Conservation (phyloP, 768 basidiomycete species). For the Strobilomyces confusus region DNA sequence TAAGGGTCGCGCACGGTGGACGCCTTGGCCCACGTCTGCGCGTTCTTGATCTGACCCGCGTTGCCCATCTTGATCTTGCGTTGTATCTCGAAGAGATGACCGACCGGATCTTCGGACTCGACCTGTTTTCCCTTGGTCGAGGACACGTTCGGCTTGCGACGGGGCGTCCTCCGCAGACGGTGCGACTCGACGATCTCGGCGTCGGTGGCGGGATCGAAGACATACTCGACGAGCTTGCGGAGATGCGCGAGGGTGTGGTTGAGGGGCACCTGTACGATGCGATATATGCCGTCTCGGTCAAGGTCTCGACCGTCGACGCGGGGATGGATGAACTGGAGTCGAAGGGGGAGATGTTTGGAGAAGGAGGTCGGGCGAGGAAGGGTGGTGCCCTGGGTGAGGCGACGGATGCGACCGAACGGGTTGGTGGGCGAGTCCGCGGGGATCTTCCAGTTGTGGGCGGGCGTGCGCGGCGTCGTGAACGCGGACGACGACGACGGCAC, state of each 20-base stretch:
- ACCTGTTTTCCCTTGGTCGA: conserved; percentile 21
- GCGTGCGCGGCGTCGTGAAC: conserved; percentile 35
- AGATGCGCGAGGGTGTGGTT: conserved; percentile 69
- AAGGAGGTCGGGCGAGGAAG: conserved; percentile 46
- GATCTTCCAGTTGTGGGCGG: conserved; percentile 37
- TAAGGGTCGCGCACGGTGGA: conserved; percentile 53
- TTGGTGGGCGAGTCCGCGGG: conserved; percentile 70
- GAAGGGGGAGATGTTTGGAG: conserved; percentile 57
- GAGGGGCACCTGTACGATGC: conserved; percentile 65
- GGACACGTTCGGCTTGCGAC: conserved; percentile 24
- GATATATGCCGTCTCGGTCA: conserved; percentile 50
- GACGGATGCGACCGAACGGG: conserved; percentile 58
- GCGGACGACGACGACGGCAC: conserved; percentile 25
- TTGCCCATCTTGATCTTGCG: conserved; percentile 41
- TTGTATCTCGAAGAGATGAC: conserved; percentile 62
- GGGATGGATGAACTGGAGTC: conserved; percentile 53
- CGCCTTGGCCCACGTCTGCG: conserved; percentile 44
- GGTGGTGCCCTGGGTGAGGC: conserved; percentile 34
- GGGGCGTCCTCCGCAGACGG: conserved; percentile 14
- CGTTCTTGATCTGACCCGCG: conserved; percentile 52
- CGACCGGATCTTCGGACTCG: conserved; percentile 16
- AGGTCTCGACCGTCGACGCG: conserved; percentile 20
- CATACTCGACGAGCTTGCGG: conserved; percentile 55
- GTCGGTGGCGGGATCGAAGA: conserved; percentile 40
- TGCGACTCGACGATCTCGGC: conserved; percentile 21